phyloP scores from a whole-genome alignment of 2,329 filamentous ascomycete species.

The Ophiostoma montium region DNA sequence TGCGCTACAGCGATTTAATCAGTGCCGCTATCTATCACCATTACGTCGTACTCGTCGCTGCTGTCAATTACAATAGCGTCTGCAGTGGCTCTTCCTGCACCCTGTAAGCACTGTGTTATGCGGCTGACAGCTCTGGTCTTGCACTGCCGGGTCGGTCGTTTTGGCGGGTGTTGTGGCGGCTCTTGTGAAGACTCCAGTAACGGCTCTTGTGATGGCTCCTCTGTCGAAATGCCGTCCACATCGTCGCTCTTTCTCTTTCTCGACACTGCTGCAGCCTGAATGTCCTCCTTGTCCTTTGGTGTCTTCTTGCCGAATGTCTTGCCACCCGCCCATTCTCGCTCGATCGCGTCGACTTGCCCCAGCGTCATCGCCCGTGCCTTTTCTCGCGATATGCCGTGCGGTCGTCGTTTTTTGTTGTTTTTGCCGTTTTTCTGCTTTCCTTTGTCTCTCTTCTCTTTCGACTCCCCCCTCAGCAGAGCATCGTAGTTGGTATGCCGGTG shows the following conservation, averaged over 20 bases:
- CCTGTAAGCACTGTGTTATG: neutral
- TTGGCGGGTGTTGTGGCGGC: too few relatives aligned
- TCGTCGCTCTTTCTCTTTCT: neutral
- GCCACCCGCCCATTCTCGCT: conserved; percentile 3
- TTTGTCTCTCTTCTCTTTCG: neutral
- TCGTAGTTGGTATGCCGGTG: conserved; percentile 36
- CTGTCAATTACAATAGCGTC: conserved; percentile 5
- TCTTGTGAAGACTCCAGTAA: too few relatives aligned
- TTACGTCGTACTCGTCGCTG: neutral
- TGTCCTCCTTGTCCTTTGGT: neutral
- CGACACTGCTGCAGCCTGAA: neutral
- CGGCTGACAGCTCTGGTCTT: neutral
- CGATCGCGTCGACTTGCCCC: conserved; percentile 2
- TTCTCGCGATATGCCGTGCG: conserved; percentile 1
- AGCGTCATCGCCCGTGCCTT: conserved; percentile 14
- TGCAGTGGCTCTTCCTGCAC: neutral
- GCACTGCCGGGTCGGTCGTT: neutral
- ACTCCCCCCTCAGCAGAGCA: conserved; percentile 17
- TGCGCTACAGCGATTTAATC: neutral
- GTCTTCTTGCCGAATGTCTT: neutral
- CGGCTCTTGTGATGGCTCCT: too few relatives aligned
- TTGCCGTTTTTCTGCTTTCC: neutral
- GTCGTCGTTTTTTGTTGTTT: neutral
- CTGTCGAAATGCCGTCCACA: neutral
- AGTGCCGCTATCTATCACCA: neutral